These are phyloP conservation scores for Paecilomyces formosus DNA, from an alignment of 2,329 filamentous ascomycete genomes.

Conservation along the genomic window DNA sequence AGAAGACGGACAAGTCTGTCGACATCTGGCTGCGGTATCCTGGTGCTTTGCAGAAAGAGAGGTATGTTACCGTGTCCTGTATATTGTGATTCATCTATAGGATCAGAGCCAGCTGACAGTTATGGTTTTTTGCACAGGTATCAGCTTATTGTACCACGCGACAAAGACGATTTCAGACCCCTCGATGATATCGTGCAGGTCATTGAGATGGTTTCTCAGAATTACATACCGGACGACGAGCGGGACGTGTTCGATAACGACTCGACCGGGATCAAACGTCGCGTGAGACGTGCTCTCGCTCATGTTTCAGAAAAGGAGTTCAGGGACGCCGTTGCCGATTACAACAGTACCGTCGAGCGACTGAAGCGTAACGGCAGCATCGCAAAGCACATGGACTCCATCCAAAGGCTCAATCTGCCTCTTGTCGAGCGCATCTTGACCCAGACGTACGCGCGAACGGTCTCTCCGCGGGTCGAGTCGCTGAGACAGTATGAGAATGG, in stretches of 20 bases:
- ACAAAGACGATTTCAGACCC: constrained; percentile 64
- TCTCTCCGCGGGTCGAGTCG: constrained; percentile 78
- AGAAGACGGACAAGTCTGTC: constrained; percentile 33
- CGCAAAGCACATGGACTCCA: constrained; percentile 60
- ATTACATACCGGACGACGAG: constrained; percentile 68
- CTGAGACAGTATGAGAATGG: constrained; percentile 82
- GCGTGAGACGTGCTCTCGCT: constrained; percentile 66
- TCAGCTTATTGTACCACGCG: constrained; percentile 68
- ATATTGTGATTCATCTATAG: constrained; percentile 1
- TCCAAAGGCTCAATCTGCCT: constrained; percentile 61
- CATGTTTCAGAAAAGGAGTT: constrained; percentile 65
- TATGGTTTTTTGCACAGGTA: constrained; percentile 42
- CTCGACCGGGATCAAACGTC: constrained; percentile 65
- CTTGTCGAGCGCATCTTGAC: constrained; percentile 74
- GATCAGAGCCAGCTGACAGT: constrained; percentile 12
- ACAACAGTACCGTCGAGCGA: constrained; percentile 63
- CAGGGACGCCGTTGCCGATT: constrained; percentile 62
- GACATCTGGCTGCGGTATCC: constrained; percentile 76
- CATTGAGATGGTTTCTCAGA: constrained; percentile 61
- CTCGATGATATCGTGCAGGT: constrained; percentile 64
- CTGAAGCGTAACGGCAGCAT: constrained; percentile 66
- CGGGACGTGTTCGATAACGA: constrained; percentile 63
- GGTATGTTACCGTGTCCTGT: constrained; percentile 34
- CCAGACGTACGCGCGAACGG: constrained; percentile 86
- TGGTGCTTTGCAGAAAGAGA: constrained; percentile 61